These are phyloP conservation scores for Flaveria bidentis DNA, from an alignment of 129 eudicot genomes.

Conservation along the genomic window DNA sequence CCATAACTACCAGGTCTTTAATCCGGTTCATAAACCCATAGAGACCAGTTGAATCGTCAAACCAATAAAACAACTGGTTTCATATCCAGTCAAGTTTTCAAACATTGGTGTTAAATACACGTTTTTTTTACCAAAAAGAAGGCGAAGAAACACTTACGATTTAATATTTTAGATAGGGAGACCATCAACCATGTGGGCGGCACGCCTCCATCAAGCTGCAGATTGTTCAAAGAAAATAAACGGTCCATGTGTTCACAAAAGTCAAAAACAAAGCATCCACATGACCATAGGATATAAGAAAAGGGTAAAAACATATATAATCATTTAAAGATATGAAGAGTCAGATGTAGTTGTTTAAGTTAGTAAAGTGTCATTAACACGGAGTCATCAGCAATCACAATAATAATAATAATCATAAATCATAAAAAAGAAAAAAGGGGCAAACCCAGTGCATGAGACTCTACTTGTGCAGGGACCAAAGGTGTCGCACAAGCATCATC, in stretches of 20 bases:
- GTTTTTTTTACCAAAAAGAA: background rate
- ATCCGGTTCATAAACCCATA: background rate
- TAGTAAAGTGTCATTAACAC: conserved; percentile 18
- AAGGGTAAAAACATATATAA: conserved; percentile 8
- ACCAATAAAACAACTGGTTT: background rate
- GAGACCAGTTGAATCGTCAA: background rate
- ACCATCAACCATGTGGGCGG: background rate
- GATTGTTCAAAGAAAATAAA: background rate
- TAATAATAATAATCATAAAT: background rate
- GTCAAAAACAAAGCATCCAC: background rate
- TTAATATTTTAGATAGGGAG: background rate
- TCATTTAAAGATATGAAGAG: conserved; percentile 29
- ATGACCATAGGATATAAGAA: background rate
- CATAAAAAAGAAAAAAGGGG: too few relatives aligned
- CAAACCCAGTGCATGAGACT: too few relatives aligned
- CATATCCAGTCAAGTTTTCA: background rate
- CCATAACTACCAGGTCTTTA: background rate
- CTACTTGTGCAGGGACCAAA: too few relatives aligned
- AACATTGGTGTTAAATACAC: background rate
- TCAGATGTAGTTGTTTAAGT: conserved; percentile 5
- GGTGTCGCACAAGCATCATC: too few relatives aligned
- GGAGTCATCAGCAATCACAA: conserved; percentile 5
- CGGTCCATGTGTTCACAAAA: background rate
- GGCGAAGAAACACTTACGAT: background rate
- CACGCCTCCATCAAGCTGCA: background rate